A percentile compares a stretch with the other conserved stretches of the same genome.
These are phyloP conservation scores for Corinectria fuckeliana DNA, from an alignment of 2,329 filamentous ascomycete genomes.

Conservation along the genomic window DNA sequence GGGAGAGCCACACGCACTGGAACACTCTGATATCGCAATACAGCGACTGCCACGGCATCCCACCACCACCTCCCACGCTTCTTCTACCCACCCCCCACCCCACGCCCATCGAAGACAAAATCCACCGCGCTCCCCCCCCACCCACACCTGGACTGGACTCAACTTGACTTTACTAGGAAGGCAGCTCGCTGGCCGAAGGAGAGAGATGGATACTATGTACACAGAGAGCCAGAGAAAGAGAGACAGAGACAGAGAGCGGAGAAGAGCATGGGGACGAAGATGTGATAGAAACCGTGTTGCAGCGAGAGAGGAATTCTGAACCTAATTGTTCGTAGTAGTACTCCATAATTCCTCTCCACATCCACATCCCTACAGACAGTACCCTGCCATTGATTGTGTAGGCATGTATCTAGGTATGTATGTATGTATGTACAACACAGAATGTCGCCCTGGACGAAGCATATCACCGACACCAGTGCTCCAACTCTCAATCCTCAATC, in stretches of 20 bases:
- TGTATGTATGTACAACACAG: not conserved
- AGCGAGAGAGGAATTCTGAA: too few species aligned
- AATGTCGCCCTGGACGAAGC: not conserved
- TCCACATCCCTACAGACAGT: too few species aligned
- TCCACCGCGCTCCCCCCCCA: constrained; percentile 1
- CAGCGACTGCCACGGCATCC: too few species aligned
- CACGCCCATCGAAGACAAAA: not conserved
- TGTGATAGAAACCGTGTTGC: too few species aligned
- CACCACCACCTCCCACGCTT: not conserved
- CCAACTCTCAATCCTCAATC: not conserved
- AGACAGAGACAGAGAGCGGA: not conserved
- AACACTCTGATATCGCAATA: constrained; percentile 13
- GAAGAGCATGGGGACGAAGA: not conserved
- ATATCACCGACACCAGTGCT: not conserved
- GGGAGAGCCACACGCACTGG: not conserved
- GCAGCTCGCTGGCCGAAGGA: not conserved
- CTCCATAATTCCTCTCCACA: not conserved
- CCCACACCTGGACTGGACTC: constrained; percentile 1
- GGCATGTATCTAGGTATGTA: too few species aligned
- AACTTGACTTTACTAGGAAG: constrained; percentile 2
- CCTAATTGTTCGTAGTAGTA: too few species aligned
- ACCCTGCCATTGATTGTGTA: too few species aligned
- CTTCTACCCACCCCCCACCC: constrained; percentile 9
- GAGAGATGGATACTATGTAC: not conserved
- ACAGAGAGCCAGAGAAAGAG: not conserved